phyloP scores from a whole-genome alignment of 2,329 filamentous ascomycete genomes.

The Colletotrichum nymphaeae region DNA sequence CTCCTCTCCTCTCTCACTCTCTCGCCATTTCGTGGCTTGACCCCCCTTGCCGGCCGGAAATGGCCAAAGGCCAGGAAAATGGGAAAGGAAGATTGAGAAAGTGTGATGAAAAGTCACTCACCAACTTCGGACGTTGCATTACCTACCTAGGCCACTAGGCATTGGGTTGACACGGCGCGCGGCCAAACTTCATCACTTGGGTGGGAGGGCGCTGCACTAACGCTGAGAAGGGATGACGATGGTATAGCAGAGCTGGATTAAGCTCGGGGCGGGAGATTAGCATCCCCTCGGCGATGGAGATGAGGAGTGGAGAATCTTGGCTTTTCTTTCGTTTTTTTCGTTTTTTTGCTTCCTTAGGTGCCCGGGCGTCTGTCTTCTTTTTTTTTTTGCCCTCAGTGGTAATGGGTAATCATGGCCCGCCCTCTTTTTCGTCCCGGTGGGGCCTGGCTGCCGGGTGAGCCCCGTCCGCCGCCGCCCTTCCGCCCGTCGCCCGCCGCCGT shows the following conservation, averaged over 20 bases:
- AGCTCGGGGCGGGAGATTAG: slow-evolving; percentile 15
- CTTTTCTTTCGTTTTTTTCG: neutral
- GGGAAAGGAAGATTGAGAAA: neutral
- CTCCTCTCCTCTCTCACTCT: slow-evolving; percentile 10
- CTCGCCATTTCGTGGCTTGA: neutral
- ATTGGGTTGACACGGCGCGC: neutral
- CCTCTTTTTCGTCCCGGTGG: neutral
- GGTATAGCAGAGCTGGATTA: slow-evolving; percentile 1
- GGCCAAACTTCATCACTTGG: neutral
- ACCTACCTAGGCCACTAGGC: neutral
- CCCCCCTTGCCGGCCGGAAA: neutral
- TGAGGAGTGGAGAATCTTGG: neutral
- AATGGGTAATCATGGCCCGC: too few relatives aligned
- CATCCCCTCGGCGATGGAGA: slow-evolving; percentile 19
- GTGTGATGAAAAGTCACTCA: slow-evolving; percentile 14
- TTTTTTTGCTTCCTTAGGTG: neutral
- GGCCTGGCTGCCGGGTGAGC: neutral
- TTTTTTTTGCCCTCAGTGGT: neutral
- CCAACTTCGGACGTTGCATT: neutral
- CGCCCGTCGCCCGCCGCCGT: neutral
- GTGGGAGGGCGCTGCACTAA: neutral
- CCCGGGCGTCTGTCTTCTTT: too few relatives aligned
- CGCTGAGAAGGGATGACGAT: neutral
- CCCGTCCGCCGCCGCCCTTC: neutral
- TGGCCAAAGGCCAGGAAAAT: neutral